These are phyloP conservation scores for Mucor piriformis DNA, from an alignment of 371 early-diverging fungal species.

Conservation along the genomic window DNA sequence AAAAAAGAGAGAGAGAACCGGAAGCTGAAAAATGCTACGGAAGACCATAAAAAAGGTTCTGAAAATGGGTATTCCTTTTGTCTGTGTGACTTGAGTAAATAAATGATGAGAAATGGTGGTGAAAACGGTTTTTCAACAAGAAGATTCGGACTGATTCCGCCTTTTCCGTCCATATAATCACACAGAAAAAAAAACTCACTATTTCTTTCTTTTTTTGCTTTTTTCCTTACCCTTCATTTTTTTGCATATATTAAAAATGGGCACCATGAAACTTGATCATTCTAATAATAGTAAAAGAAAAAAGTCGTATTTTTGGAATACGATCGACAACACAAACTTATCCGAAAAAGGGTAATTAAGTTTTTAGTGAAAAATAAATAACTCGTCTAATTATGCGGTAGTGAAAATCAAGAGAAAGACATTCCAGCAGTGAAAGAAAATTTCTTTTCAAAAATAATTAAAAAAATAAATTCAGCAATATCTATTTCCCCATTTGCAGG, in stretches of 20 bases:
- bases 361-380: slow-evolving; percentile 2
- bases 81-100: not conserved
- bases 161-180: slow-evolving; percentile 6
- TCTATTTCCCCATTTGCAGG: not conserved
- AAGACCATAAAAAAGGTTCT: not conserved
- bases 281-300: not conserved
- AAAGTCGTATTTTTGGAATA: slow-evolving; percentile 1
- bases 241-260: not conserved
- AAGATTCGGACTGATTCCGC: slow-evolving; percentile 11
- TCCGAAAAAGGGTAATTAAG: slow-evolving; percentile 11
- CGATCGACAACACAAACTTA: slow-evolving; percentile 9
- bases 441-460: not conserved
- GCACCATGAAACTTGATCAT: not conserved
- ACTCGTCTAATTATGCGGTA: not conserved
- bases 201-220: not conserved
- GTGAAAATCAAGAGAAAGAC: not conserved
- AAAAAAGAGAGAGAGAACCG: not conserved
- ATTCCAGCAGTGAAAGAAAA: not conserved
- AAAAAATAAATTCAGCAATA: not conserved
- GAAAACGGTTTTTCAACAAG: not conserved
- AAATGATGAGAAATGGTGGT: slow-evolving; percentile 4
- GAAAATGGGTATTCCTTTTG: slow-evolving; percentile 3
- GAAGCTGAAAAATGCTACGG: slow-evolving; percentile 12
- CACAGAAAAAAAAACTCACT: too few relatives aligned
- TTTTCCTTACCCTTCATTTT: not conserved